Conservation (phyloP, 2,329 filamentous ascomycete genomes). For the Rosellinia necatrix region DNA sequence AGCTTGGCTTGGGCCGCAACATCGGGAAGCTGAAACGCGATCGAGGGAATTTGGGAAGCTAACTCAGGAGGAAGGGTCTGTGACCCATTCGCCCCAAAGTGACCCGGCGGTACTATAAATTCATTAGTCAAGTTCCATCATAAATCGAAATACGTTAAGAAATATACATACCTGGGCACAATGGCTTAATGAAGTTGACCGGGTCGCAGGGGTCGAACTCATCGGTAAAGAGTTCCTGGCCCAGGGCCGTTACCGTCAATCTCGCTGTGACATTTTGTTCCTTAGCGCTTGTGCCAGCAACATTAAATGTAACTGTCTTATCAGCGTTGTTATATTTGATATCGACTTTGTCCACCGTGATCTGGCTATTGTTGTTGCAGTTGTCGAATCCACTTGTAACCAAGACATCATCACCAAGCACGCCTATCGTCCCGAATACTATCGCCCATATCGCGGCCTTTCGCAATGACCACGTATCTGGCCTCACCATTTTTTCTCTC, state of each 20-base stretch:
- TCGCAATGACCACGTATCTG: conserved; percentile 37
- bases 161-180: conserved; percentile 75
- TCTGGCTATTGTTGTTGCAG: conserved; percentile 64
- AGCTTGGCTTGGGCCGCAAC: conserved; percentile 85
- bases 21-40: conserved; percentile 90
- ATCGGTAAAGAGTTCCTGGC: conserved; percentile 76
- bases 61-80: conserved; percentile 74
- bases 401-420: conserved; percentile 71
- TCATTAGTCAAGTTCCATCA: conserved; percentile 25
- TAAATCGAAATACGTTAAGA: not conserved
- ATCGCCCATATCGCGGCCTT: conserved; percentile 43
- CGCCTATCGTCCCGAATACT: conserved; percentile 48
- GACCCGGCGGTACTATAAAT: conserved; percentile 68
- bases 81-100: conserved; percentile 72
- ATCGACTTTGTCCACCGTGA: conserved; percentile 75
- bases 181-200: conserved; percentile 67
- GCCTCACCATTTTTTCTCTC: conserved; percentile 35
- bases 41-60: conserved; percentile 77
- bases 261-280: conserved; percentile 79
- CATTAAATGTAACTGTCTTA: conserved; percentile 77
- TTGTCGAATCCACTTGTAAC: conserved; percentile 79
- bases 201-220: conserved; percentile 81
- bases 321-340: conserved; percentile 79
- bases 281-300: conserved; percentile 74
- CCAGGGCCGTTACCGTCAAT: conserved; percentile 82